These are phyloP conservation scores for Hawksworthiomyces lignivorus DNA, from an alignment of 2,329 filamentous ascomycete genomes.

Conservation along the genomic window DNA sequence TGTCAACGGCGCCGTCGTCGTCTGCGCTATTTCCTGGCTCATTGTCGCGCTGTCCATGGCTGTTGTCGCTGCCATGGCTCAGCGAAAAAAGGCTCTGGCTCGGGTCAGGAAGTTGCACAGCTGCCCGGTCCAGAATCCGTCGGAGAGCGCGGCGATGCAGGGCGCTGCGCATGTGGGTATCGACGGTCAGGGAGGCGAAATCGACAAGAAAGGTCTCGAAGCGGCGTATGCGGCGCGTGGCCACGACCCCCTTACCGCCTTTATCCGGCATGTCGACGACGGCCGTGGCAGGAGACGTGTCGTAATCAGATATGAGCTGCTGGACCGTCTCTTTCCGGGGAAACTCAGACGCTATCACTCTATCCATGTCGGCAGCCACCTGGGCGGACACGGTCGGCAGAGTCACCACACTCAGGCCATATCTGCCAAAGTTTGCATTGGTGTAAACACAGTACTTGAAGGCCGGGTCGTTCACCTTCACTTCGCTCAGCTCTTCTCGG, in stretches of 20 bases:
- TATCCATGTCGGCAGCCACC: constrained; percentile 18
- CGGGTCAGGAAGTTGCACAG: constrained; percentile 20
- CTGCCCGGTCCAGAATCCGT: constrained; percentile 19
- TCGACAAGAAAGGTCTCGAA: constrained; percentile 24
- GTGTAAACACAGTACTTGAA: constrained; percentile 17
- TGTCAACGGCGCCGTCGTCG: constrained; percentile 19
- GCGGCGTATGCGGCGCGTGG: constrained; percentile 20
- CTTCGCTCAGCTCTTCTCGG: background rate
- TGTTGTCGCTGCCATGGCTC: constrained; percentile 7
- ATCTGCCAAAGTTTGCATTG: constrained; percentile 10
- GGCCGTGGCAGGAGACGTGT: constrained; percentile 18
- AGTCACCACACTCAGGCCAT: constrained; percentile 25
- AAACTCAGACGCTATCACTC: constrained; percentile 13
- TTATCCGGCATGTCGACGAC: constrained; percentile 21
- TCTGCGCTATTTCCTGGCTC: constrained; percentile 14
- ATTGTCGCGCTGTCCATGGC: no score
- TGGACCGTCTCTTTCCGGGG: constrained; percentile 9
- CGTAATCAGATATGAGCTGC: background rate
- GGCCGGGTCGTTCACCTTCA: background rate
- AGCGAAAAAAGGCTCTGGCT: constrained; percentile 18
- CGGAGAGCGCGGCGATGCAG: constrained; percentile 19
- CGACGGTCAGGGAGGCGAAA: constrained; percentile 22
- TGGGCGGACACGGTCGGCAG: constrained; percentile 20
- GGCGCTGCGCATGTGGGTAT: constrained; percentile 20
- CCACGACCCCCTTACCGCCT: constrained; percentile 21